Evolutionary conservation across 2,329 filamentous ascomycete genomes (phyloP).

Genomic region (Aurifilum marmelostoma): DNA sequence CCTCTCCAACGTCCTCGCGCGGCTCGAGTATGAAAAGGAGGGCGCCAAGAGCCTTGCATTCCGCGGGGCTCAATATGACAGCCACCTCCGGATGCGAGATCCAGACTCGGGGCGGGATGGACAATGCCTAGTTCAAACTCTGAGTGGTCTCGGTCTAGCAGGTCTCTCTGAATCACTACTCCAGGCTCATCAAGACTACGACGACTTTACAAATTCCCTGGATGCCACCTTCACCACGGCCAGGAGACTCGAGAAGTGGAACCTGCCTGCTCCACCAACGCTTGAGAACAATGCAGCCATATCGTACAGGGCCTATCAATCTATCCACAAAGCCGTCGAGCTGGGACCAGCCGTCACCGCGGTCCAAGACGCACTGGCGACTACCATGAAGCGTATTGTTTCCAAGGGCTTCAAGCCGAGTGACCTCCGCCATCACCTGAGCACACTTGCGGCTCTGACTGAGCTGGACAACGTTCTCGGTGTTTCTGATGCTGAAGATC

Average conservation of each 20-base stretch:
- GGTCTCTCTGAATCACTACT: constrained; percentile 83
- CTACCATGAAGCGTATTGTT: constrained; percentile 62
- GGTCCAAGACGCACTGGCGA: constrained; percentile 66
- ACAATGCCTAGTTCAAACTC: constrained; percentile 72
- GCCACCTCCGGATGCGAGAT: constrained; percentile 69
- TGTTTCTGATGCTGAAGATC: constrained; percentile 59
- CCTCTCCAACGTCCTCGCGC: constrained; percentile 75
- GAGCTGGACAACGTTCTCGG: constrained; percentile 81
- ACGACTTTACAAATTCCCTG: constrained; percentile 60
- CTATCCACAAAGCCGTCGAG: constrained; percentile 69
- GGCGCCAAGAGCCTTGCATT: constrained; percentile 88
- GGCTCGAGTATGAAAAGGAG: constrained; percentile 87
- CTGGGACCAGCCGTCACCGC: constrained; percentile 55
- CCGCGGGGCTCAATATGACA: constrained; percentile 88
- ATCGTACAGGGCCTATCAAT: constrained; percentile 81
- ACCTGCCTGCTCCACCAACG: constrained; percentile 72
- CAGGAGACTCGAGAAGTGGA: constrained; percentile 86
- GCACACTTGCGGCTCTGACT: constrained; percentile 71
- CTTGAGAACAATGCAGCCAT: constrained; percentile 67
- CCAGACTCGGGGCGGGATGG: constrained; percentile 61
- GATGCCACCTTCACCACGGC: constrained; percentile 80
- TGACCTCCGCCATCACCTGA: constrained; percentile 58
- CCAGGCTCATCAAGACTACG: constrained; percentile 65
- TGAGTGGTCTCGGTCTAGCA: constrained; percentile 81
- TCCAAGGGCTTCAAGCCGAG: constrained; percentile 53